Conservation (phyloP, 352 stramenopile genomes). For the Globisporangium yorkense region DNA sequence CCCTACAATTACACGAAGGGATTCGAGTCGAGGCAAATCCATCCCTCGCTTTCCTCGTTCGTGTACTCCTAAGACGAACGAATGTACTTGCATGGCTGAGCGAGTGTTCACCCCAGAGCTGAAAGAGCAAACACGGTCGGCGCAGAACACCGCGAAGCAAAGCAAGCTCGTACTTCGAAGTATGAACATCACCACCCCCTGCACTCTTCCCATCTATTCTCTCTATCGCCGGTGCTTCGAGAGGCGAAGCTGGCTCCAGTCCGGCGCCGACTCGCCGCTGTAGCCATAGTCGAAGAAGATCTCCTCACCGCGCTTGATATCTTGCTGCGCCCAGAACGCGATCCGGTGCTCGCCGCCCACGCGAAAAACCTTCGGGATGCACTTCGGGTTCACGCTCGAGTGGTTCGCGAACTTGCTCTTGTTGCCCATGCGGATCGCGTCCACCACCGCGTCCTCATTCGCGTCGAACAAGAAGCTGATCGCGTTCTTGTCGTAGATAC, state of each 20-base stretch:
- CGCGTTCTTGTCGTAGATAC: conserved; percentile 83
- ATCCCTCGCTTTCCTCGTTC: too few relatives aligned
- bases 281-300: conserved; percentile 73
- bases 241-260: conserved; percentile 52
- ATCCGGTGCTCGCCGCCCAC: conserved; percentile 87
- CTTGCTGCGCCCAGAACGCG: conserved; percentile 87
- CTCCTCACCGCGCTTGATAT: conserved; percentile 82
- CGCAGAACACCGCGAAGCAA: too few relatives aligned
- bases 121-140: too few relatives aligned
- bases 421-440: conserved; percentile 91
- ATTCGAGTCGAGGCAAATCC: too few relatives aligned
- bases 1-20: too few relatives aligned
- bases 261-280: conserved; percentile 44
- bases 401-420: conserved; percentile 92
- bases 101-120: too few relatives aligned
- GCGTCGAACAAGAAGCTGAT: conserved; percentile 91
- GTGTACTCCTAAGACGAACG: too few relatives aligned
- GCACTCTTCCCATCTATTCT: neutral
- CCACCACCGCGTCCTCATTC: conserved; percentile 85
- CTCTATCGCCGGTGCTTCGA: neutral
- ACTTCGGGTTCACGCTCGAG: conserved; percentile 59
- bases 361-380: conserved; percentile 67
- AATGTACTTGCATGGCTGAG: too few relatives aligned
- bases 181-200: neutral
- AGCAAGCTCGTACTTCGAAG: too few relatives aligned